Conservation (phyloP, 177 flowering plant species). For the Vitis hybrid region DNA sequence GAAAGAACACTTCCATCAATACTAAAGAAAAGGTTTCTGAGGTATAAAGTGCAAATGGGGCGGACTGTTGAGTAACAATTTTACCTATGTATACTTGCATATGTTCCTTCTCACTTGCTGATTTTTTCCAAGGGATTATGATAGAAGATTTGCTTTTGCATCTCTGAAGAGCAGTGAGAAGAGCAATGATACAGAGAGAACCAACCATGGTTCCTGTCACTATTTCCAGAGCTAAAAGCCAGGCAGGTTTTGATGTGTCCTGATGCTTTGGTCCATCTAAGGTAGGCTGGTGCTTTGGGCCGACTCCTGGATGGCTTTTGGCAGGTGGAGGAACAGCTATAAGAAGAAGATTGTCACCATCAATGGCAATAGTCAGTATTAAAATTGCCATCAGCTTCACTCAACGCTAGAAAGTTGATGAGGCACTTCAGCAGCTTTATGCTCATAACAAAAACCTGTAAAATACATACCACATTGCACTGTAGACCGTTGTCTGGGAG, state of each 20-base stretch:
- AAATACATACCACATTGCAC: slow-evolving; percentile 61
- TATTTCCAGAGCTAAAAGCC: slow-evolving; percentile 19
- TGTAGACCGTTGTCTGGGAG: slow-evolving; percentile 58
- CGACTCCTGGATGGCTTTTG: slow-evolving; percentile 36
- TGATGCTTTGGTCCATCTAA: too few species aligned
- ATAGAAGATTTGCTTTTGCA: slow-evolving; percentile 50
- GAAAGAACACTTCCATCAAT: too few species aligned
- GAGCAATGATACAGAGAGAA: slow-evolving; percentile 42
- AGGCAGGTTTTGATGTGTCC: too few species aligned
- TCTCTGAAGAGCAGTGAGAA: slow-evolving; percentile 48
- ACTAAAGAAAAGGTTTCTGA: neutral
- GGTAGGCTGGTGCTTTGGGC: slow-evolving; percentile 30
- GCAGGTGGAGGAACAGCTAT: slow-evolving; percentile 38
- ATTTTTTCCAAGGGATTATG: slow-evolving; percentile 67
- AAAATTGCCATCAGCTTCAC: neutral
- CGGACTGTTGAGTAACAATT: slow-evolving; percentile 2
- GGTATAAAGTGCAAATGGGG: neutral
- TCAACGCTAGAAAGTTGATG: too few species aligned
- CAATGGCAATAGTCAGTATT: neutral
- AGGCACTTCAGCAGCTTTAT: neutral
- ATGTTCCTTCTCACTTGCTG: slow-evolving; percentile 53
- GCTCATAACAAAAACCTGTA: too few species aligned
- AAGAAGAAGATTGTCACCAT: neutral
- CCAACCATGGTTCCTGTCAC: slow-evolving; percentile 63
- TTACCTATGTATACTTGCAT: slow-evolving; percentile 54